phyloP scores from a whole-genome alignment of 1,139 yeast species.

The Geotrichum histeridarum region DNA sequence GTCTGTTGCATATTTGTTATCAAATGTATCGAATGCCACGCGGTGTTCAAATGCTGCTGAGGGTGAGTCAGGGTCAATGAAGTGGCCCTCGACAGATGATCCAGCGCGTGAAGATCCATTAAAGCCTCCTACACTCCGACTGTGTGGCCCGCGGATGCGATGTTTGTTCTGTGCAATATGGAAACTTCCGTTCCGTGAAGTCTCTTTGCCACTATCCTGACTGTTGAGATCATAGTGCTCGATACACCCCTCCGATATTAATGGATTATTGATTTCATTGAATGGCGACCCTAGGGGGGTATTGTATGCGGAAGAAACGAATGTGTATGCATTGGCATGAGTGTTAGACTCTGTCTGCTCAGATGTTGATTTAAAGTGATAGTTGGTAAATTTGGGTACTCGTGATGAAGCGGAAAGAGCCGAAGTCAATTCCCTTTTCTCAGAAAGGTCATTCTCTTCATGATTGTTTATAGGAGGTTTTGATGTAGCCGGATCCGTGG shows the following conservation, averaged over 20 bases:
- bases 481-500: background rate
- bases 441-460: too few species aligned
- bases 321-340: slow-evolving; percentile 13
- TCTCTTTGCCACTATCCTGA: background rate
- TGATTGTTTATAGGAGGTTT: background rate
- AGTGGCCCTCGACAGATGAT: slow-evolving; percentile 6
- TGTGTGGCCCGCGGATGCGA: slow-evolving; percentile 4
- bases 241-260: background rate
- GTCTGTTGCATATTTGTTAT: slow-evolving; percentile 39
- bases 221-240: background rate
- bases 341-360: slow-evolving; percentile 16
- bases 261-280: background rate
- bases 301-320: background rate
- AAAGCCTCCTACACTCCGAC: background rate
- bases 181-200: background rate
- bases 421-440: background rate
- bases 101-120: slow-evolving; percentile 1
- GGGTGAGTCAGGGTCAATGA: slow-evolving; percentile 17
- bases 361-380: background rate
- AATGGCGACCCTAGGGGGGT: background rate
- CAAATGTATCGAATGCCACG: slow-evolving; percentile 54
- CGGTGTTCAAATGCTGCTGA: slow-evolving; percentile 32
- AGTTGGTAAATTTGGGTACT: background rate
- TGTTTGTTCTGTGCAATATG: background rate
- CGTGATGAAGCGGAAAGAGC: background rate